Conservation (phyloP, 805 yeast species). For the Starmerella cellae region DNA sequence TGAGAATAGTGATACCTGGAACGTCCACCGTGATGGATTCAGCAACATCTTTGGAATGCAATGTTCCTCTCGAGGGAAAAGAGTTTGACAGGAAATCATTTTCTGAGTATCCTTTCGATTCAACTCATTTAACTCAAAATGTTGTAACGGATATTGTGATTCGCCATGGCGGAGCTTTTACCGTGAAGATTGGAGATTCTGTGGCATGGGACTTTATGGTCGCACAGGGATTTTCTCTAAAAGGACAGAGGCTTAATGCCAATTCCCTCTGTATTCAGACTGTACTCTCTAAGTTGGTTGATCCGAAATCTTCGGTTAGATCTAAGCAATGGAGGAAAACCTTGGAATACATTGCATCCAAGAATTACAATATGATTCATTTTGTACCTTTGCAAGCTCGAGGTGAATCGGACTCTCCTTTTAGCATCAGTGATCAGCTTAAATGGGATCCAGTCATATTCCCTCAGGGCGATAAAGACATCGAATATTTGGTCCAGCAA, state of each 20-base stretch:
- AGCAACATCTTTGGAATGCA: conserved; percentile 60
- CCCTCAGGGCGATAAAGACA: conserved; percentile 39
- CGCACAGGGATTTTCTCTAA: conserved; percentile 57
- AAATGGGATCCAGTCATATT: conserved; percentile 58
- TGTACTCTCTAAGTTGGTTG: conserved; percentile 78
- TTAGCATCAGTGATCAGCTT: conserved; percentile 79
- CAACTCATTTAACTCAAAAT: conserved; percentile 44
- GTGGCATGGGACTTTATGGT: conserved; percentile 50
- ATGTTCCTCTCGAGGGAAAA: conserved; percentile 42
- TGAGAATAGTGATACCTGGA: conserved; percentile 58
- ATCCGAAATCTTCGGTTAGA: conserved; percentile 37
- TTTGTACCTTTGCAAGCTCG: conserved; percentile 86
- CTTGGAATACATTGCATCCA: conserved; percentile 46
- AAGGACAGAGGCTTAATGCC: conserved; percentile 47
- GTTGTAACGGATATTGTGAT: conserved; percentile 47
- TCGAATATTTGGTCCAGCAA: conserved; percentile 36
- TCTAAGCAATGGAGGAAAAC: conserved; percentile 49
- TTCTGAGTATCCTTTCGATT: conserved; percentile 36
- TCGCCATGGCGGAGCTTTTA: conserved; percentile 63
- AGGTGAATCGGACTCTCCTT: conserved; percentile 86
- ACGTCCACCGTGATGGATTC: conserved; percentile 53
- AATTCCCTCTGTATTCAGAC: conserved; percentile 73
- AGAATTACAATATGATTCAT: conserved; percentile 91
- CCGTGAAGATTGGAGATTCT: conserved; percentile 54
- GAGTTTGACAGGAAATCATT: conserved; percentile 46